Conservation (phyloP, 192 early-diverging fungal genomes). For the Irineochytrium annulatum region DNA sequence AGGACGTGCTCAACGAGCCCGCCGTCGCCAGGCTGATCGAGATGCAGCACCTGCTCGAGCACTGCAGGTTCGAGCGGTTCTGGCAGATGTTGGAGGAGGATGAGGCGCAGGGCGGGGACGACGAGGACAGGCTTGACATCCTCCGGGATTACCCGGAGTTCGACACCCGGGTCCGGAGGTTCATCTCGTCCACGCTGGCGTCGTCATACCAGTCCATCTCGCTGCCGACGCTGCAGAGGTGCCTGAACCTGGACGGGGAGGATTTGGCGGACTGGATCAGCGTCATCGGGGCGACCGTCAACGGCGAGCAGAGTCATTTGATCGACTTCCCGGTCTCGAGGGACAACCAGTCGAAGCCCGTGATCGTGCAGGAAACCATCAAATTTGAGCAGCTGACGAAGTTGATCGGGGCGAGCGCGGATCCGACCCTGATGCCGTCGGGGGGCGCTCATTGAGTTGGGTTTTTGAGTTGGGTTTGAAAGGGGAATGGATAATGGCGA, state of each 20-base stretch:
- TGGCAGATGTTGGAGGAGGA: conserved; percentile 19
- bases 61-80: conserved; percentile 30
- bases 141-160: conserved; percentile 39
- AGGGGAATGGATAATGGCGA: too few relatives aligned
- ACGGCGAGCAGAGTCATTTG: conserved; percentile 39
- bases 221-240: conserved; percentile 48
- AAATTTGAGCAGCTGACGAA: conserved; percentile 70
- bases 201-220: conserved; percentile 82
- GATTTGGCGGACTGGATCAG: conserved; percentile 47
- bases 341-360: conserved; percentile 81
- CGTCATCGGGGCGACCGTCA: conserved; percentile 33
- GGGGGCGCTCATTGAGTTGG: too few relatives aligned
- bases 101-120: conserved; percentile 10
- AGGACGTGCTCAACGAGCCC: conserved; percentile 57
- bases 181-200: conserved; percentile 68
- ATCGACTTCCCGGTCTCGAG: conserved; percentile 73
- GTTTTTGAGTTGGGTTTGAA: too few relatives aligned
- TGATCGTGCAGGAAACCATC: conserved; percentile 82
- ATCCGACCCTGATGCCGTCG: too few relatives aligned
- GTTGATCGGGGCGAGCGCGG: conserved; percentile 40
- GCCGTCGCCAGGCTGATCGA: conserved; percentile 56
- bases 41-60: conserved; percentile 77
- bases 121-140: conserved; percentile 43
- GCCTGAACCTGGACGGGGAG: conserved; percentile 66
- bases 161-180: conserved; percentile 63